Conservation (phyloP, 1,139 yeast genomes). For the Hanseniaspora uvarum region DNA sequence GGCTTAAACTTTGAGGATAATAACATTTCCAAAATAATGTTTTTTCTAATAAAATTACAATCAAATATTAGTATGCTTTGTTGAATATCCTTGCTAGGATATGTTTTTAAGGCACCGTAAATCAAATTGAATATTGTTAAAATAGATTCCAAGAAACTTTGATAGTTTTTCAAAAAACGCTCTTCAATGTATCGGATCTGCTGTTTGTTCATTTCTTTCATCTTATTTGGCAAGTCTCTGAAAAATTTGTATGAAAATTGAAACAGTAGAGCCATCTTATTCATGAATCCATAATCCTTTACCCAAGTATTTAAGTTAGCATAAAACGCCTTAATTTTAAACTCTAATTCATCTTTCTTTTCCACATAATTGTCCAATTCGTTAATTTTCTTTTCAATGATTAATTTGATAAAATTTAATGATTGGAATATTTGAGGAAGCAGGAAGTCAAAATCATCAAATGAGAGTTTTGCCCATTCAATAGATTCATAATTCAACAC, state of each 20-base stretch:
- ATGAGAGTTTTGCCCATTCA: neutral
- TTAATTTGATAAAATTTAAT: slow-evolving; percentile 1
- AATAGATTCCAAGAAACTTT: neutral
- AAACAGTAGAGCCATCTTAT: slow-evolving; percentile 2
- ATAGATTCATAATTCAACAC: neutral
- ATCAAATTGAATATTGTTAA: neutral
- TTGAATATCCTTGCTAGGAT: neutral
- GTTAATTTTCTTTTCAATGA: neutral
- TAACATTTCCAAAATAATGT: slow-evolving; percentile 1
- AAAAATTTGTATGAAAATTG: slow-evolving; percentile 9
- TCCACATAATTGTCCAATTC: neutral
- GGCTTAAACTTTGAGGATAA: slow-evolving; percentile 1
- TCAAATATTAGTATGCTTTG: neutral
- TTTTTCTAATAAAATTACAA: slow-evolving; percentile 11
- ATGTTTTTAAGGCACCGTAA: neutral
- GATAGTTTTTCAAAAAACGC: neutral
- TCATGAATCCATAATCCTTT: slow-evolving; percentile 9
- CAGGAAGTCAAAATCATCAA: slow-evolving; percentile 1
- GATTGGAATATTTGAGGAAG: slow-evolving; percentile 7
- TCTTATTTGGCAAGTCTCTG: slow-evolving; percentile 4
- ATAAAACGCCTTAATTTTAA: neutral
- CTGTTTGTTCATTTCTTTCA: neutral
- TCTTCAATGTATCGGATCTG: neutral
- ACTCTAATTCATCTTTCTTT: neutral
- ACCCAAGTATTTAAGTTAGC: neutral